phyloP scores from a whole-genome alignment of 768 basidiomycete species.

The Tylopilus cervinicoccineus region DNA sequence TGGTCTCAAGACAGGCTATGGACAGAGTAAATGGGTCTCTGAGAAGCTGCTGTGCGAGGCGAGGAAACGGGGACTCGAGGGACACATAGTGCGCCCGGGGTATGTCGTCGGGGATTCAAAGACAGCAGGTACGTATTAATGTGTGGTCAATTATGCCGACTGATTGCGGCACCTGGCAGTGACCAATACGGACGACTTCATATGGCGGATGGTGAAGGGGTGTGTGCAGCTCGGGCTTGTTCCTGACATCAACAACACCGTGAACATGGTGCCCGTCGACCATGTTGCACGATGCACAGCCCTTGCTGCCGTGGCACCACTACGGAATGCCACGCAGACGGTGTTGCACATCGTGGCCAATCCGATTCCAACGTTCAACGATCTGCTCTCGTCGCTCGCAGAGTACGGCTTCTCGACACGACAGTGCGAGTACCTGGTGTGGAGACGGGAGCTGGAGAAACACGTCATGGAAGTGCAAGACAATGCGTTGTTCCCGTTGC shows the following conservation, averaged over 20 bases:
- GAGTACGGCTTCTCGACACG: slow-evolving; percentile 78
- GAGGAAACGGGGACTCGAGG: slow-evolving; percentile 76
- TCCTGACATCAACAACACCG: slow-evolving; percentile 96
- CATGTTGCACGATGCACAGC: slow-evolving; percentile 85
- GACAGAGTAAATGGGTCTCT: slow-evolving; percentile 98
- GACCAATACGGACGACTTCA: slow-evolving; percentile 98
- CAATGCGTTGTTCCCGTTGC: slow-evolving; percentile 93
- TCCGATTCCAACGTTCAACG: slow-evolving; percentile 88
- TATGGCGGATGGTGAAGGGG: slow-evolving; percentile 98
- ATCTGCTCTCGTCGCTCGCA: slow-evolving; percentile 66
- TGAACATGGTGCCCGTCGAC: slow-evolving; percentile 98
- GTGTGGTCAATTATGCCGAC: not conserved
- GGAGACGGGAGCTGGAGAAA: slow-evolving; percentile 89
- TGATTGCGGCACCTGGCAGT: slow-evolving; percentile 42
- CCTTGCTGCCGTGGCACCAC: slow-evolving; percentile 63
- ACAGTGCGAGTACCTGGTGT: slow-evolving; percentile 84
- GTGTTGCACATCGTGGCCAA: slow-evolving; percentile 85
- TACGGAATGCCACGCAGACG: slow-evolving; percentile 43
- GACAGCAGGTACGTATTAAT: slow-evolving; percentile 63
- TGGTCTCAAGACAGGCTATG: slow-evolving; percentile 85
- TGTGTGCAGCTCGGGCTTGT: slow-evolving; percentile 95
- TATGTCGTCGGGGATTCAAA: slow-evolving; percentile 93
- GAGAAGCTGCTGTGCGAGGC: slow-evolving; percentile 94
- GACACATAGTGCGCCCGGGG: slow-evolving; percentile 88
- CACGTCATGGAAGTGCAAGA: slow-evolving; percentile 94